Evolutionary conservation across 2,329 filamentous ascomycete species (phyloP).

Genomic region (Pyrenophora teres): DNA sequence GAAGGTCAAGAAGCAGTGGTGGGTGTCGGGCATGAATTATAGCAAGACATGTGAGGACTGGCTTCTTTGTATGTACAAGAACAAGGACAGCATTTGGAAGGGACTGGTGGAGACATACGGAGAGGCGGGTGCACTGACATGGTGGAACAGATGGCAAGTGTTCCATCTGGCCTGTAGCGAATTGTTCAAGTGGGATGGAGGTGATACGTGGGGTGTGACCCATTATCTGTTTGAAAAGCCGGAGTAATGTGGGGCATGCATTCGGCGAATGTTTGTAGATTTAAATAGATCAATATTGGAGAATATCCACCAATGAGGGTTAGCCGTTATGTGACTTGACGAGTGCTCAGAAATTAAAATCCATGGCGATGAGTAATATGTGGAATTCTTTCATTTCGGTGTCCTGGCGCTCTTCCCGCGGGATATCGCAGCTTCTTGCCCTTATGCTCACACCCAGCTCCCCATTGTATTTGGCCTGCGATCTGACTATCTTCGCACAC

Average conservation of each 20-base stretch:
- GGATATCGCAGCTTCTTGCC: not conserved
- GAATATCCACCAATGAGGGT: not conserved
- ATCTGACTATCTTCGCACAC: not conserved
- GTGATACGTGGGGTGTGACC: slow-evolving; percentile 70
- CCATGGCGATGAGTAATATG: not conserved
- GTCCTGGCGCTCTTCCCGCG: slow-evolving; percentile 6
- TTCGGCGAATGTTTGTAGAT: not conserved
- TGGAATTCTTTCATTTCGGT: not conserved
- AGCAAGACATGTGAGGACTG: slow-evolving; percentile 73
- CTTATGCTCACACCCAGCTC: not conserved
- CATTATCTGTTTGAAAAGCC: slow-evolving; percentile 70
- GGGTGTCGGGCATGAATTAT: slow-evolving; percentile 71
- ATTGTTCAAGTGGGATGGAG: slow-evolving; percentile 67
- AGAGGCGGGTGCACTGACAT: slow-evolving; percentile 61
- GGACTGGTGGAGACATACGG: slow-evolving; percentile 69
- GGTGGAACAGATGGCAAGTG: slow-evolving; percentile 73
- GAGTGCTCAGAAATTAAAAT: too few species aligned
- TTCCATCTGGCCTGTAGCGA: slow-evolving; percentile 75
- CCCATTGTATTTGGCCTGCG: not conserved
- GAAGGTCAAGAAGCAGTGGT: slow-evolving; percentile 67
- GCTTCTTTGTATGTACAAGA: slow-evolving; percentile 63
- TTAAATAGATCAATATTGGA: too few species aligned
- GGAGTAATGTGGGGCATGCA: slow-evolving; percentile 12
- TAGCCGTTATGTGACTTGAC: too few species aligned
- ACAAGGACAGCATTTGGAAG: slow-evolving; percentile 66